phyloP scores from a whole-genome alignment of 257 asterid genomes.

The Agastache rugosa region DNA sequence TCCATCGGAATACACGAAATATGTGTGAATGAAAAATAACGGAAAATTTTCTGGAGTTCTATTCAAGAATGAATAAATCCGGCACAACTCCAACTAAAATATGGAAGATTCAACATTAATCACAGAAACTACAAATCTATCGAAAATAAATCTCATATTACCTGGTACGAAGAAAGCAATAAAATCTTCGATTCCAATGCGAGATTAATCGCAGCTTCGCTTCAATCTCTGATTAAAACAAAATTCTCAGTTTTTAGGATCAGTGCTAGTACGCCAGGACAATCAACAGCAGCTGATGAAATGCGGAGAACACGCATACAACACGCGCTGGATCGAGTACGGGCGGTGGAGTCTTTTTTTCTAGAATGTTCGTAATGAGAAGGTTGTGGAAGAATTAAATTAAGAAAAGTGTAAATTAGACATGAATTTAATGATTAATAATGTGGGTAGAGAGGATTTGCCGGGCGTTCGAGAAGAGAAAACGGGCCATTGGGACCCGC shows the following conservation, averaged over 20 bases:
- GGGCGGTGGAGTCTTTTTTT: constrained; percentile 33
- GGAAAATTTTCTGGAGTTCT: neutral
- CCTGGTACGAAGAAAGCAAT: constrained; percentile 2
- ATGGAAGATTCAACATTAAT: neutral
- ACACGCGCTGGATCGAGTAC: constrained; percentile 14
- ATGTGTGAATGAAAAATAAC: neutral
- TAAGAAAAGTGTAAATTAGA: neutral
- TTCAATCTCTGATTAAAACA: neutral
- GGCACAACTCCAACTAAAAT: neutral
- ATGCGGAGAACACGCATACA: constrained; percentile 9
- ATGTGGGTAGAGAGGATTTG: constrained; percentile 2
- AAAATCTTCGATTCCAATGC: constrained; percentile 8
- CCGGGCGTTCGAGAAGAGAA: constrained; percentile 36
- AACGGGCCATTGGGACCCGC: constrained; percentile 30
- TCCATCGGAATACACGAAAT: constrained; percentile 1
- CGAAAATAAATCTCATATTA: neutral
- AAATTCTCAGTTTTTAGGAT: neutral
- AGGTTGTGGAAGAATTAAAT: constrained; percentile 12
- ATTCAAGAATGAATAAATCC: neutral
- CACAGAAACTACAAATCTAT: constrained; percentile 8
- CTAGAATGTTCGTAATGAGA: constrained; percentile 47
- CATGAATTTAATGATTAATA: constrained; percentile 10
- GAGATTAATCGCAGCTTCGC: neutral
- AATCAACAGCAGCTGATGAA: constrained; percentile 14
- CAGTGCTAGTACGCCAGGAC: too few species aligned